Evolutionary conservation across 257 asterid species (phyloP), one percentile per base, ranked within the genome.

Genomic region (Thymus mandschuricus): DNA sequence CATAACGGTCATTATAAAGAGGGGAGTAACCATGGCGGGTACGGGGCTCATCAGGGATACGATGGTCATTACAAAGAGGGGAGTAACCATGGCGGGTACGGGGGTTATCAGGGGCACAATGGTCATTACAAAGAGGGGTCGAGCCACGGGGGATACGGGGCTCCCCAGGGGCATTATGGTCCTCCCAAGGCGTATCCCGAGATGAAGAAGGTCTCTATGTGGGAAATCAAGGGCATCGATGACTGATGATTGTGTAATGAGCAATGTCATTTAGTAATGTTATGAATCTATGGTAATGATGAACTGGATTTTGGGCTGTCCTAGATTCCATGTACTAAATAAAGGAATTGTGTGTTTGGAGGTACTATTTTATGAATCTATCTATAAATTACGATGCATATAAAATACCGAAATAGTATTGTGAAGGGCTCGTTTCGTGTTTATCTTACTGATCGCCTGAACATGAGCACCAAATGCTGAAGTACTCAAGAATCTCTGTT

Each of bases 201-300:
- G 49, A 44, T 3, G 41, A 61, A n/a, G 13, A 63, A 7, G 72
- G 59, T 2, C 34, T 55, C 75, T 2, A 50, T 41, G 6, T 79
- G 83, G 83, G 66, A 48, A 8, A n/a, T 11, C 58, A 79, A 66
- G 71, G 58, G 75, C 62, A 71, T 79, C 10, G 43, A 1, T 2
- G 78, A 75, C 27, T 71, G 8, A 61, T 12, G 30, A 60, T 60
- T 40, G 51, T 1, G 4, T 41, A 6, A 41, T 43, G 7, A n/a
- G 51, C 15, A 10, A 30, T 15, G 44, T 38, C 44, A 21, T 21
- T 38, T 11, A 4, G 34, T 67, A 4, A 3, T 70, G 57, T 13
- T 38, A 28, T 71, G 68, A 10, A 44, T 44, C 49, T 44, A 44
- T 44, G 49, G 9, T 44, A 10, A 7, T 58, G 33, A 28, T 52